Base-by-base conservation (phyloP, 352 stramenopile genomes). In the Pythium guiyangense region DNA sequence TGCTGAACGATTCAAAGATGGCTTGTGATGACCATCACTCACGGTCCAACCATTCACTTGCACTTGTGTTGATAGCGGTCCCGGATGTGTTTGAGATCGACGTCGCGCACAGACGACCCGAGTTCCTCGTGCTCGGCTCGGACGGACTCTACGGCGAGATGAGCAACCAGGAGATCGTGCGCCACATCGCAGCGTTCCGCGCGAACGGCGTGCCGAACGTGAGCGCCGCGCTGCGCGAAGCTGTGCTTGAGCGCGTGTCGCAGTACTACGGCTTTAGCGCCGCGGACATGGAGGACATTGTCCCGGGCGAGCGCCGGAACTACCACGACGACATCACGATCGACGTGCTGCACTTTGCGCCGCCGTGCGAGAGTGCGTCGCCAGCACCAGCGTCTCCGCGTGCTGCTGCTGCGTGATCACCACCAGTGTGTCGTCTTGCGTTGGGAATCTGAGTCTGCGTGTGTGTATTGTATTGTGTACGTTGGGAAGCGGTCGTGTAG, bases 261-360 rank as follows among this genome's bases (percentile, higher is more conserved):
- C 69, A 68, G 31, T 74, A 83, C 26, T 88, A 84, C 48, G 74
- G 74, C 45, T 72, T 80, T 11, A 79, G 62, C 29, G 52, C 57
- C 3, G 46, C 54, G 22, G 74, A 88, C 47, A 60, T 88, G 57
- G 74, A 77, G 51, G 65, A 79, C 47, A 78, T 88, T 49, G 60
- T 69, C 10, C 77, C 77, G 2, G 77, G 77, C 15, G 71, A 88
- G 50, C 74, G 77, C 12, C 66, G 77, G 48, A 77, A 84, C 55
- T 88, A 86, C 61, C 77, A 88, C 59, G 77, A 88, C 40, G 77
- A 88, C 62, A 88, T 88, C 52, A 88, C 77, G 18, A 86, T 88
- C 55, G 77, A 88, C 49, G 73, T 88, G 57, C 45, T 88, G 50
- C 77, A 88, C 63, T 86, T 88, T 46, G 65, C 66, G n/a, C 53